Evolutionary conservation across 805 yeast species (phyloP).

Genomic region (Wickerhamiella nectarea): DNA sequence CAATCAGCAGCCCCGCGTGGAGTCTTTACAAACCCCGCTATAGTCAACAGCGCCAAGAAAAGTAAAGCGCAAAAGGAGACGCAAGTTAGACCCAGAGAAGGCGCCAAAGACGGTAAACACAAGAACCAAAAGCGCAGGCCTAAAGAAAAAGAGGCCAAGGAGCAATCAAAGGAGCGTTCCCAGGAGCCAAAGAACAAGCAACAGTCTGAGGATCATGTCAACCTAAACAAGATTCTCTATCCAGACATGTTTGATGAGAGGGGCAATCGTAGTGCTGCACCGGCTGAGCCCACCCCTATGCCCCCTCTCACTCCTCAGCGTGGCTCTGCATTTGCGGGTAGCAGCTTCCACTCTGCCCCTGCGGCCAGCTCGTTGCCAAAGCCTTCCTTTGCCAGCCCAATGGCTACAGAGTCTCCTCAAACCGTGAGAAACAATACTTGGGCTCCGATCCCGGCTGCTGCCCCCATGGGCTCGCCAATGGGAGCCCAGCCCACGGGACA

Average conservation of each 20-base stretch:
- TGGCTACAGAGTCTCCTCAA: neutral
- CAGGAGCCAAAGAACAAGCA: neutral
- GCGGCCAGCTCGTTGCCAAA: constrained; percentile 19
- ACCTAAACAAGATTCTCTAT: constrained; percentile 9
- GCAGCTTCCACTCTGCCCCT: constrained; percentile 21
- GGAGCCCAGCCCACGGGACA: neutral
- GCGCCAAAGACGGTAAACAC: neutral
- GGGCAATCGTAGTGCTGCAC: constrained; percentile 3
- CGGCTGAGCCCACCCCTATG: neutral
- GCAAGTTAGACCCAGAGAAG: neutral
- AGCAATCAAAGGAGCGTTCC: too few relatives aligned
- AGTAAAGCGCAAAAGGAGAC: neutral
- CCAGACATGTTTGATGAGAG: constrained; percentile 11
- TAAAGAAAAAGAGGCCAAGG: neutral
- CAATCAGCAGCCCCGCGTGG: neutral
- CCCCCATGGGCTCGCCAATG: neutral
- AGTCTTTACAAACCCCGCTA: constrained; percentile 5
- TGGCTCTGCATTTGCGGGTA: constrained; percentile 11
- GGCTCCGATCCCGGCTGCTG: neutral
- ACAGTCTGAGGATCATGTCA: neutral
- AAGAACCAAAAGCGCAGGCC: neutral
- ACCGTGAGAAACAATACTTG: too few relatives aligned
- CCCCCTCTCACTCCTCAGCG: constrained; percentile 1
- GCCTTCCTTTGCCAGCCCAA: constrained; percentile 19
- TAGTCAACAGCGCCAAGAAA: constrained; percentile 4